Base-by-base conservation (phyloP, 805 yeast species). In the Candida gorgasii region DNA sequence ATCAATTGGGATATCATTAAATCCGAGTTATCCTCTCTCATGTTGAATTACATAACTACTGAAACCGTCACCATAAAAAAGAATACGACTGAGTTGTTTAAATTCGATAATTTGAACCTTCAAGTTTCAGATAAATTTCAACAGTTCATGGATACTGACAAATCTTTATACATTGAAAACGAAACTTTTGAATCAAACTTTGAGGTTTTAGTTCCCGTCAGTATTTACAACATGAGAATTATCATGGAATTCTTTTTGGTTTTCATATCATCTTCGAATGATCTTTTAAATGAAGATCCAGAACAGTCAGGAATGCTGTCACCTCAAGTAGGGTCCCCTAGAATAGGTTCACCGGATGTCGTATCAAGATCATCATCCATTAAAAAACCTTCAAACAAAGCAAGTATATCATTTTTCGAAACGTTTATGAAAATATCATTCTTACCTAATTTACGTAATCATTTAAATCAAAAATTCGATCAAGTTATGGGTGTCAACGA, bases 181-280 rank as follows among this genome's bases (percentile, higher is more conserved):
- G 88, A 82, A 48, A 67, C 77, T 2, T 73, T 73, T 45, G 66
- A 63, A 45, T 70, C 79, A 16, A 75, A 77, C 50, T 82, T 83
- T 40, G 82, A 84, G 46, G 73, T 82, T 3, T 62, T 88, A 28
- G 85, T 86, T 2, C 79, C 82, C 0, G 80, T 88, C 2, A 81
- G 80, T 54, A 75, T 89, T 12, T 81, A 85, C 62, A 88, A 89
- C 53, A 87, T 90, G 84, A 75, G 90, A 49, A 75, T 86, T 4
- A 75, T 89, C 12, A 62, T 88, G 37, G 96, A 86, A 44, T 82
- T 86, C 28, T 79, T 88, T 28, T 70, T 88, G 36, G 64, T 80
- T 9, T 88, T 87, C 54, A 69, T 80, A 18, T 82, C 86, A 34
- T 81, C 86, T 1, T 66, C 86, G 1, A 26, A 33, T 24, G 16